phyloP scores from a whole-genome alignment of 208 protist species.

The Trichomonas tenax region DNA sequence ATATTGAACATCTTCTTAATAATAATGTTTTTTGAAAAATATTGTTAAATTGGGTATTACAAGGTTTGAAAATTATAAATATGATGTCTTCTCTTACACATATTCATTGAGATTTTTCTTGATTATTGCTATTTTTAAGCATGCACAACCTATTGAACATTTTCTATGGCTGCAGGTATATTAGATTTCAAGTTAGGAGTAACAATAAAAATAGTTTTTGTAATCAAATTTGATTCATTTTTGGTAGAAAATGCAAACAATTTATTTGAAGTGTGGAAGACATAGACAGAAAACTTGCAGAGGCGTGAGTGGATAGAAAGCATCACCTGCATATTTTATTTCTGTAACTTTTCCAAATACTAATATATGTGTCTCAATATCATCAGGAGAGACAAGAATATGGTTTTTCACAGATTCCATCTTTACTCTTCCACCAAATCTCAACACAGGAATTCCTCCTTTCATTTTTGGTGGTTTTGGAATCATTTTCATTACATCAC shows the following conservation, averaged over 20 bases:
- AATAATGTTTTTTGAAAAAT: no score
- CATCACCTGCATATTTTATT: background rate
- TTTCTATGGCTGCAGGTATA: no score
- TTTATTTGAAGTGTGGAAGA: constrained; percentile 13
- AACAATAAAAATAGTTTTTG: no score
- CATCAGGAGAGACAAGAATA: background rate
- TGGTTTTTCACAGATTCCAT: background rate
- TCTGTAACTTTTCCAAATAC: constrained; percentile 12
- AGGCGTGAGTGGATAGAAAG: background rate
- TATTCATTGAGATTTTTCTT: no score
- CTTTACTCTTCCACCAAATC: background rate
- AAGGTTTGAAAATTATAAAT: no score
- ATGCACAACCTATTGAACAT: no score
- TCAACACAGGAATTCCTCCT: background rate
- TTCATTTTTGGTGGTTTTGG: constrained; percentile 16
- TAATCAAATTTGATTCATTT: no score
- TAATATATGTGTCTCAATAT: background rate
- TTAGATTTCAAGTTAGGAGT: no score
- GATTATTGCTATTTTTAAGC: no score
- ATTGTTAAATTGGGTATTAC: no score
- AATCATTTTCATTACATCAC: background rate
- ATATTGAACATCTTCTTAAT: no score
- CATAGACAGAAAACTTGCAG: background rate
- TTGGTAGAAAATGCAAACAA: background rate
- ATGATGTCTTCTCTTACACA: no score